Conservation (phyloP, 805 yeast genomes). For the Candida alai region DNA sequence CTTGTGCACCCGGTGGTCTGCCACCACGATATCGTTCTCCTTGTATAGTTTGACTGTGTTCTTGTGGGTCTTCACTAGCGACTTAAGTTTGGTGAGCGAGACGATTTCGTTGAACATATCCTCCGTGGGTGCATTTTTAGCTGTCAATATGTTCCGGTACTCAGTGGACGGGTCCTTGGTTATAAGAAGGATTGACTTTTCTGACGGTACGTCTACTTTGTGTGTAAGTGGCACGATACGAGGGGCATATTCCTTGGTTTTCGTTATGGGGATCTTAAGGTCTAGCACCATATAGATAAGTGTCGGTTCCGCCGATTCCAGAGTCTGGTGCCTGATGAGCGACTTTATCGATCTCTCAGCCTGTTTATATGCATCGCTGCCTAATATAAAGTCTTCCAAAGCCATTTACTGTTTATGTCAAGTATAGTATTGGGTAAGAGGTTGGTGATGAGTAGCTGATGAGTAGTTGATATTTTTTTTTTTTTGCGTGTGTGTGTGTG, state of each 20-base stretch:
- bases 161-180: constrained; percentile 70
- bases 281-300: constrained; percentile 32
- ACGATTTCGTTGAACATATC: constrained; percentile 59
- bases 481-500: no score
- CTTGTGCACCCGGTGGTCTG: constrained; percentile 66
- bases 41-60: constrained; percentile 47
- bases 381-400: constrained; percentile 16
- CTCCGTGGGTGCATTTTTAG: constrained; percentile 51
- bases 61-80: constrained; percentile 40
- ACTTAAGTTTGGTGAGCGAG: constrained; percentile 54
- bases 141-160: constrained; percentile 47
- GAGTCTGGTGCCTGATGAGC: constrained; percentile 10
- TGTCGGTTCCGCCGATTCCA: background rate
- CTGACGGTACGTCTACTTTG: constrained; percentile 46
- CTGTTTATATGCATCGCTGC: constrained; percentile 14
- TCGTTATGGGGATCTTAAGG: constrained; percentile 23
- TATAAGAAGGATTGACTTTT: constrained; percentile 53
- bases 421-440: no score
- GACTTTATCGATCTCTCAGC: constrained; percentile 16
- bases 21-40: constrained; percentile 64
- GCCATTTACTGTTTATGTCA: no score
- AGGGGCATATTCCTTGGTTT: constrained; percentile 37
- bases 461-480: no score
- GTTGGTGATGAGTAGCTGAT: no score
- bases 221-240: constrained; percentile 49